phyloP scores from a whole-genome alignment of 306 rosid species.

The Betula pendula region DNA sequence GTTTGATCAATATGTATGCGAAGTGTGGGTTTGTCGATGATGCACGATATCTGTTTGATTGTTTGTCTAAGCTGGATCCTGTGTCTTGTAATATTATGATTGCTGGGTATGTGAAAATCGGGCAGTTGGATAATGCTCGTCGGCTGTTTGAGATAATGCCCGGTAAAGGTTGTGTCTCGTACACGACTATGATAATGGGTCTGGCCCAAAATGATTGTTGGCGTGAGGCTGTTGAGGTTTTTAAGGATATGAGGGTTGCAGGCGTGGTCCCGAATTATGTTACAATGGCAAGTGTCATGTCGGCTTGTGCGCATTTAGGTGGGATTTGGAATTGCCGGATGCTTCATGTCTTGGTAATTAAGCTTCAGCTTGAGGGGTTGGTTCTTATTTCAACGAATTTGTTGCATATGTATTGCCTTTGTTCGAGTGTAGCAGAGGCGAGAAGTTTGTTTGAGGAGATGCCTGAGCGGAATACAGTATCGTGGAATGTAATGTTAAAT shows the following conservation, averaged over 20 bases:
- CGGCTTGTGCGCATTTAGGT: constrained; percentile 58
- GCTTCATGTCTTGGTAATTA: constrained; percentile 68
- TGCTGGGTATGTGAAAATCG: constrained; percentile 58
- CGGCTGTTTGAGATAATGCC: constrained; percentile 74
- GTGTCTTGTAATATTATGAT: constrained; percentile 87
- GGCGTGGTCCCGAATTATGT: constrained; percentile 67
- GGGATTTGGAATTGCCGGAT: constrained; percentile 58
- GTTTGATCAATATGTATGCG: constrained; percentile 73
- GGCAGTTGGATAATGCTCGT: constrained; percentile 60
- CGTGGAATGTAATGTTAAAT: constrained; percentile 88
- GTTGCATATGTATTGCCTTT: constrained; percentile 73
- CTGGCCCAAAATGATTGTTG: constrained; percentile 60
- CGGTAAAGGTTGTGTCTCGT: constrained; percentile 60
- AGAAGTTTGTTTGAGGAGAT: constrained; percentile 58
- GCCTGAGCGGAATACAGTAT: constrained; percentile 66
- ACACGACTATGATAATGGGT: constrained; percentile 86
- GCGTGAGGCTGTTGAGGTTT: constrained; percentile 62
- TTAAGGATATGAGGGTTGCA: constrained; percentile 61
- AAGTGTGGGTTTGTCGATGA: constrained; percentile 56
- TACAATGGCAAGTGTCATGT: constrained; percentile 67
- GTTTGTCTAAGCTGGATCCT: constrained; percentile 45
- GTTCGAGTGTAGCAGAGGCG: constrained; percentile 59
- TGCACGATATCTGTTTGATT: constrained; percentile 52
- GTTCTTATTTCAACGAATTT: constrained; percentile 71
- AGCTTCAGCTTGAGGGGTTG: constrained; percentile 44